A percentile compares a stretch with the other conserved stretches of the same genome.
Conservation (phyloP, 164 flowering plant genomes). For the Kingdonia uniflora region DNA sequence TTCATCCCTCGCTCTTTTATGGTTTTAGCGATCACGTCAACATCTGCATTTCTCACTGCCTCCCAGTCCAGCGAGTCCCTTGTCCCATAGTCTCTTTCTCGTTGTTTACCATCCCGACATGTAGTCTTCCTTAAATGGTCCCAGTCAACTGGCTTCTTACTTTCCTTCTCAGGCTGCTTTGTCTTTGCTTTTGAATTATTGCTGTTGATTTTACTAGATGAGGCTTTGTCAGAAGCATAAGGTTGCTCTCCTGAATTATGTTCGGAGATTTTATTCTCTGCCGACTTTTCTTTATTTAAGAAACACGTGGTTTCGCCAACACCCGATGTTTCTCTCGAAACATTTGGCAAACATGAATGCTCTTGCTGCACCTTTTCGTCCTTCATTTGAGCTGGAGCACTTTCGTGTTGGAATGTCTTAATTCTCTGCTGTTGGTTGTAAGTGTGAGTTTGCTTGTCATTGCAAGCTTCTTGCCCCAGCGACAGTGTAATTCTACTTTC, state of each 20-base stretch:
- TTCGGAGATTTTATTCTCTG: conserved; percentile 6
- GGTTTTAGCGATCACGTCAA: conserved; percentile 36
- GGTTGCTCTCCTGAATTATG: conserved; percentile 9
- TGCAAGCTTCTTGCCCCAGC: conserved; percentile 4
- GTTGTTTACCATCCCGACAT: conserved; percentile 15
- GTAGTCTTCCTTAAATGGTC: conserved; percentile 51
- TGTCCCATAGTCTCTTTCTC: conserved; percentile 26
- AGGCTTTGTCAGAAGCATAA: conserved; percentile 10
- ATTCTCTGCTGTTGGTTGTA: not conserved
- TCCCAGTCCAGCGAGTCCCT: conserved; percentile 73
- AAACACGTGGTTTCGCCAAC: conserved; percentile 6
- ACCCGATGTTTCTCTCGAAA: conserved; percentile 7
- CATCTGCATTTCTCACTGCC: conserved; percentile 53
- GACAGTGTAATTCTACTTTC: conserved; percentile 24
- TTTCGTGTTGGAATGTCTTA: too few relatives aligned
- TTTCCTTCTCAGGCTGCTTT: conserved; percentile 21
- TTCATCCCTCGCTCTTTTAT: conserved; percentile 64
- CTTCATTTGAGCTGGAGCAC: conserved; percentile 8
- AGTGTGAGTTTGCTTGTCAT: conserved; percentile 6
- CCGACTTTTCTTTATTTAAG: conserved; percentile 1
- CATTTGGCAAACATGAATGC: conserved; percentile 4
- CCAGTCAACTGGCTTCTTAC: conserved; percentile 50
- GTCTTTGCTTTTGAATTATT: conserved; percentile 27
- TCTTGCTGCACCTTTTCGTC: conserved; percentile 12
- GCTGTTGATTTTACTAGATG: conserved; percentile 9